Evolutionary conservation across 352 stramenopile genomes (phyloP).

Genomic region (Pythium sp.): DNA sequence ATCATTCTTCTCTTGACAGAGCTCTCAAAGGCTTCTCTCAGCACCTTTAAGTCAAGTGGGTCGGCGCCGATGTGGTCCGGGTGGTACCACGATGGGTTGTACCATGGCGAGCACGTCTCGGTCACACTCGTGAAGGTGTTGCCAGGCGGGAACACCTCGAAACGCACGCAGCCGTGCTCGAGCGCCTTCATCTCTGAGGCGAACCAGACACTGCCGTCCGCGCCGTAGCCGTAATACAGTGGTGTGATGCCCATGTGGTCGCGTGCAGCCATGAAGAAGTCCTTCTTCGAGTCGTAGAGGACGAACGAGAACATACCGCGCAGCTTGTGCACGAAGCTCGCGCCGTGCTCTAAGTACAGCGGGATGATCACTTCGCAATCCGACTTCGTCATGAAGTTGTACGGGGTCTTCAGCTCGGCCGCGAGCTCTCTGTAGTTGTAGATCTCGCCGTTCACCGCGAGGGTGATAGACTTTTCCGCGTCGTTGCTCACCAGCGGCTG

Average conservation of each 20-base stretch:
- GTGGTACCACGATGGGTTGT: slow-evolving; percentile 93
- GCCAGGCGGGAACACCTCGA: slow-evolving; percentile 90
- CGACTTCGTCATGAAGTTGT: slow-evolving; percentile 93
- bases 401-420: slow-evolving; percentile 75
- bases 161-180: slow-evolving; percentile 79
- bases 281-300: slow-evolving; percentile 93
- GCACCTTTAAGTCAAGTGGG: slow-evolving; percentile 61
- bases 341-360: slow-evolving; percentile 91
- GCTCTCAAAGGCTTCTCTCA: slow-evolving; percentile 92
- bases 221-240: slow-evolving; percentile 97
- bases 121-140: slow-evolving; percentile 85
- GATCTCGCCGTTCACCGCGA: slow-evolving; percentile 98
- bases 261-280: slow-evolving; percentile 93
- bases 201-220: slow-evolving; percentile 96
- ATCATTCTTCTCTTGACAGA: slow-evolving; percentile 97
- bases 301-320: slow-evolving; percentile 99
- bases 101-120: slow-evolving; percentile 93
- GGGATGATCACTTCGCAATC: slow-evolving; percentile 98
- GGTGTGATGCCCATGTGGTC: slow-evolving; percentile 99
- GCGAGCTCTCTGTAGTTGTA: slow-evolving; percentile 99
- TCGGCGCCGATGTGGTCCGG: slow-evolving; percentile 55
- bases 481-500: slow-evolving; percentile 90
- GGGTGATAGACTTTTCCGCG: slow-evolving; percentile 82
- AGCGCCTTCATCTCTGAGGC: slow-evolving; percentile 98
- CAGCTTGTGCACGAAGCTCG: slow-evolving; percentile 89